Evolutionary conservation across 768 basidiomycete species (phyloP).

Genomic region (Lyophyllum semitale): DNA sequence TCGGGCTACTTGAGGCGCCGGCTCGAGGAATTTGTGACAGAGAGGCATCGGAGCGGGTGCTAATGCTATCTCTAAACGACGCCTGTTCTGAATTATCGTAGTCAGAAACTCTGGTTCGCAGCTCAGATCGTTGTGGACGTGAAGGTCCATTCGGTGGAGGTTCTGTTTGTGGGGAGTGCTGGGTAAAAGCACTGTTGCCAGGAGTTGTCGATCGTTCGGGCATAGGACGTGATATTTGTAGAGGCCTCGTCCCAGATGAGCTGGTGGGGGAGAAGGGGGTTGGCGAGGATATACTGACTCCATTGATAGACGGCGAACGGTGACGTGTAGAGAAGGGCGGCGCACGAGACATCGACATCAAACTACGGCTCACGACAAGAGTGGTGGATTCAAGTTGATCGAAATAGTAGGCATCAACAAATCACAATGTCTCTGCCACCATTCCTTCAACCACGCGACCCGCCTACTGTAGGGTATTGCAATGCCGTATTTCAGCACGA

Average conservation of each 20-base stretch:
- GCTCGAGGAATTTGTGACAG: conserved; percentile 7
- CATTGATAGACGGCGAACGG: conserved; percentile 46
- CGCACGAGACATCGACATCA: conserved; percentile 53
- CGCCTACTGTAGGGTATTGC: conserved; percentile 5
- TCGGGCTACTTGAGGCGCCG: conserved; percentile 11
- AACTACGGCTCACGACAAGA: conserved; percentile 3
- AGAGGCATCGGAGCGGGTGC: conserved; percentile 39
- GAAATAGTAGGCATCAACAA: conserved; percentile 6
- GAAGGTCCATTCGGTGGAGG: conserved; percentile 53
- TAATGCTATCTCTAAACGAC: conserved; percentile 51
- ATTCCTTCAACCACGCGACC: conserved; percentile 27
- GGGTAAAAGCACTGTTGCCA: conserved; percentile 40
- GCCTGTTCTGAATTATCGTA: conserved; percentile 51
- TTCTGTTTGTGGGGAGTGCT: conserved; percentile 37
- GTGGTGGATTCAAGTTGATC: not conserved
- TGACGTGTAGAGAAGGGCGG: conserved; percentile 60
- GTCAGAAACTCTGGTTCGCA: conserved; percentile 57
- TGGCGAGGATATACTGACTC: conserved; percentile 35
- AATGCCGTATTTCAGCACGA: conserved; percentile 41
- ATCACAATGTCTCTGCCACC: conserved; percentile 28
- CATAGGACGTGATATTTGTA: conserved; percentile 57
- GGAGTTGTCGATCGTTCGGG: conserved; percentile 57
- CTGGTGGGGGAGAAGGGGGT: conserved; percentile 36
- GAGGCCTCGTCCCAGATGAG: conserved; percentile 46
- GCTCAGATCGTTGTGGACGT: conserved; percentile 69